These are phyloP conservation scores for Parastagonospora avenae DNA, from an alignment of 2,329 filamentous ascomycete genomes.

Conservation along the genomic window DNA sequence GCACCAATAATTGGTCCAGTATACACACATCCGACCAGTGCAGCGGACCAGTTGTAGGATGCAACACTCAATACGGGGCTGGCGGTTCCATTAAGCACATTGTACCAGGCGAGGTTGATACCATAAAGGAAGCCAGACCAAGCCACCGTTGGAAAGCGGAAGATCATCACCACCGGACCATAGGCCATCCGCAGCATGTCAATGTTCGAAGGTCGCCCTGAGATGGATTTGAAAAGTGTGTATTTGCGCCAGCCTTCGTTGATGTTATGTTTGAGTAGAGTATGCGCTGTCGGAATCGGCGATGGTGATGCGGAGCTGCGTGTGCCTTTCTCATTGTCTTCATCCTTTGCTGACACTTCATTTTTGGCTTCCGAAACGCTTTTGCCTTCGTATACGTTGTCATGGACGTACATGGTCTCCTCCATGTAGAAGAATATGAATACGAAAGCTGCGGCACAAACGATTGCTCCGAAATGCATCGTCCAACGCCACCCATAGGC, in stretches of 20 bases:
- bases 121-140: conserved; percentile 9
- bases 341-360: background rate
- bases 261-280: background rate
- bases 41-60: conserved; percentile 5
- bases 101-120: conserved; percentile 8
- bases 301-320: background rate
- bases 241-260: background rate
- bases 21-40: conserved; percentile 2
- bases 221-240: background rate
- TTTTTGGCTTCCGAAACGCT: background rate
- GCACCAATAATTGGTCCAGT: conserved; percentile 1
- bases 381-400: background rate
- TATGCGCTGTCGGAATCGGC: background rate
- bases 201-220: background rate
- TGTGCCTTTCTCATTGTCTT: background rate
- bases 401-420: conserved; percentile 1
- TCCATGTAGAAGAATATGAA: conserved; percentile 2
- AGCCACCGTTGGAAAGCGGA: background rate
- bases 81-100: conserved; percentile 11
- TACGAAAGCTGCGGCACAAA: background rate
- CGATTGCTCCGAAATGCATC: background rate
- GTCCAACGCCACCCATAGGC: background rate
- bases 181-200: conserved; percentile 1
- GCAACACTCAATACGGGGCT: conserved; percentile 1
- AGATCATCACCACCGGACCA: background rate